Percentiles rank a stretch among this genome's conserved stretches.
These are phyloP conservation scores for Exophiala viscosa DNA, from an alignment of 2,329 filamentous ascomycete genomes.

Conservation along the genomic window DNA sequence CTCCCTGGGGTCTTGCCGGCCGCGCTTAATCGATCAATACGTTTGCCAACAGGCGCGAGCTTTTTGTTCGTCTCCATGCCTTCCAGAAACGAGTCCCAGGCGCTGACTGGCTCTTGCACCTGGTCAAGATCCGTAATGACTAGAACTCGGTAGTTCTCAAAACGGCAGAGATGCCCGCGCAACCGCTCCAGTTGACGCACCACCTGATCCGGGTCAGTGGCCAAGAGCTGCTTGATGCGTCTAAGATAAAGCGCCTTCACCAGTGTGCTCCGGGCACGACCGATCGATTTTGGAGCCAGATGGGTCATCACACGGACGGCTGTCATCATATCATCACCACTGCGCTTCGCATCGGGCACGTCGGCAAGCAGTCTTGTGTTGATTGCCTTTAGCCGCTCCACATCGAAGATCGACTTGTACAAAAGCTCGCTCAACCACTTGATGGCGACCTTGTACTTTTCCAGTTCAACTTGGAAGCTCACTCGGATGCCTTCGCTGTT, in stretches of 20 bases:
- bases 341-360: slow-evolving; percentile 86
- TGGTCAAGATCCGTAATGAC: slow-evolving; percentile 77
- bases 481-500: slow-evolving; percentile 80
- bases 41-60: slow-evolving; percentile 67
- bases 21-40: slow-evolving; percentile 66
- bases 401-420: slow-evolving; percentile 84
- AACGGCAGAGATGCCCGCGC: slow-evolving; percentile 70
- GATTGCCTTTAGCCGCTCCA: slow-evolving; percentile 58
- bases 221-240: slow-evolving; percentile 74
- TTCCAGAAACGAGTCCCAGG: slow-evolving; percentile 67
- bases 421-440: slow-evolving; percentile 82
- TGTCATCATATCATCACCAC: slow-evolving; percentile 62
- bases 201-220: slow-evolving; percentile 70
- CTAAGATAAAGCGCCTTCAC: slow-evolving; percentile 86
- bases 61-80: slow-evolving; percentile 51
- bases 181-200: slow-evolving; percentile 74
- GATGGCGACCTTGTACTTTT: slow-evolving; percentile 80
- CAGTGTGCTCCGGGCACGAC: slow-evolving; percentile 74
- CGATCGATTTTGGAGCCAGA: slow-evolving; percentile 69
- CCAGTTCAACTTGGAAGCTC: slow-evolving; percentile 78
- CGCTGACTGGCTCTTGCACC: slow-evolving; percentile 68
- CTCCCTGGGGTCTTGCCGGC: slow-evolving; percentile 72
- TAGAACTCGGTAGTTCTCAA: slow-evolving; percentile 79
- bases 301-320: slow-evolving; percentile 72
- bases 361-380: slow-evolving; percentile 83